Base-by-base conservation (phyloP, 805 yeast genomes). In the Candida gorgasii region DNA sequence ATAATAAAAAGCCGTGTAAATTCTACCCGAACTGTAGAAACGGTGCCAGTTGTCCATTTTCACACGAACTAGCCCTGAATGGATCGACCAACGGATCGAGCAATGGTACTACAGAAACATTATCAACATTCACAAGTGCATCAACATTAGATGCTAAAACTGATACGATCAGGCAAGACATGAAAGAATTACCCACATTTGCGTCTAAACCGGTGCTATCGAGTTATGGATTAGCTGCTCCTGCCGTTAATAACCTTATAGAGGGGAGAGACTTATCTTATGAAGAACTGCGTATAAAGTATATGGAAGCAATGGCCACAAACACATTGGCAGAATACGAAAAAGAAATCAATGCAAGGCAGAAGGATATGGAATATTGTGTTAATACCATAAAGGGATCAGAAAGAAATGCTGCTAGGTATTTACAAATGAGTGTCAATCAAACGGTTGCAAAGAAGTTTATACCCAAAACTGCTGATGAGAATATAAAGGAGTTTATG, bases 321-420 rank as follows among this genome's bases (percentile, higher is more conserved):
- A 72, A 72, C 43, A 53, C 54, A 0, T 17, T 73, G 1, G 57
- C 65, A 0, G 67, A 64, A 12, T 76, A 70, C 48, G 73, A 70
- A 32, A 59, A 61, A 12, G 66, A 67, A 38, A 50, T 78, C 30
- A 50, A 52, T 2, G 66, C 72, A 3, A 63, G 85, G 52, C 59
- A 58, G 15, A 55, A 59, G 11, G 85, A 81, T 48, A 73, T 75
- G 76, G 57, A 62, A 26, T 61, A 59, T 34, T 73, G 79, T 45
- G 44, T 73, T 1, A 43, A 58, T 1, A 67, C 62, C 32, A 37
- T 80, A 3, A 53, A 53, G 8, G 58, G 57, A 0, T 74, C 77
- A 42, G 55, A 76, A 2, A 61, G 63, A 16, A 68, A 72, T 50
- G 85, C 83, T 5, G 84, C 82, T 0, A 65, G 85, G 37, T 81